Percentiles rank a stretch among this genome's conserved stretches.
Evolutionary conservation across 2,329 filamentous ascomycete species (phyloP).

Genomic region (Colletotrichum sp.): DNA sequence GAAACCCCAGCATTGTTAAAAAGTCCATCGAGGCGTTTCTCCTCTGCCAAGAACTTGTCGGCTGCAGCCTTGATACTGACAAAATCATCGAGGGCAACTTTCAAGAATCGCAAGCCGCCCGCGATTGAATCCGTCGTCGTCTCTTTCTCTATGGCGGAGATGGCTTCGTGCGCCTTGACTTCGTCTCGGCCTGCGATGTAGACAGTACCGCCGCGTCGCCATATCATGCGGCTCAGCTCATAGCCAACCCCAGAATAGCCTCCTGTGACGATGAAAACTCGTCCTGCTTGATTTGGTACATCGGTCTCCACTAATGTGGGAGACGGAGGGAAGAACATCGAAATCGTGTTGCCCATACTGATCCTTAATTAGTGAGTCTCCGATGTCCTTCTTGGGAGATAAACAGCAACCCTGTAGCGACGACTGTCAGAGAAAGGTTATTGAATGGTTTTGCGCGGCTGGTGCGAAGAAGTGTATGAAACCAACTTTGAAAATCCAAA

Average conservation of each 20-base stretch:
- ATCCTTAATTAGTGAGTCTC: background rate
- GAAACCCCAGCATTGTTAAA: constrained; percentile 45
- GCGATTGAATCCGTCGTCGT: constrained; percentile 28
- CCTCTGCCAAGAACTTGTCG: constrained; percentile 30
- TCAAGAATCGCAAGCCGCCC: constrained; percentile 42
- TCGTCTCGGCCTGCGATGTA: constrained; percentile 52
- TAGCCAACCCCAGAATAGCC: constrained; percentile 42
- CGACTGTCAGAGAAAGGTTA: accelerated
- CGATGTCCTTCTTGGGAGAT: background rate
- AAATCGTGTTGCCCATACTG: background rate
- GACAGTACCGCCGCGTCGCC: constrained; percentile 52
- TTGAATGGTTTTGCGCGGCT: background rate
- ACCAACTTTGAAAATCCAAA: background rate
- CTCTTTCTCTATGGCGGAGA: constrained; percentile 38
- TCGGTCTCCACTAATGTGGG: background rate
- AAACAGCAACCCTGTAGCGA: accelerated
- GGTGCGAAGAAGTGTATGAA: background rate
- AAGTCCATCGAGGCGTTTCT: constrained; percentile 36
- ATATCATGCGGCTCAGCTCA: constrained; percentile 55
- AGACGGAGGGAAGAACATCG: background rate
- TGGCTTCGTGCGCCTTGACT: constrained; percentile 42
- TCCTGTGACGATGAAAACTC: constrained; percentile 48
- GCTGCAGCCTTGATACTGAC: constrained; percentile 29
- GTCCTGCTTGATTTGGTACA: background rate
- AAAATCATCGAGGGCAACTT: constrained; percentile 42